Base-by-base conservation (phyloP, 2,329 filamentous ascomycete species). In the Aureobasidium sp. region DNA sequence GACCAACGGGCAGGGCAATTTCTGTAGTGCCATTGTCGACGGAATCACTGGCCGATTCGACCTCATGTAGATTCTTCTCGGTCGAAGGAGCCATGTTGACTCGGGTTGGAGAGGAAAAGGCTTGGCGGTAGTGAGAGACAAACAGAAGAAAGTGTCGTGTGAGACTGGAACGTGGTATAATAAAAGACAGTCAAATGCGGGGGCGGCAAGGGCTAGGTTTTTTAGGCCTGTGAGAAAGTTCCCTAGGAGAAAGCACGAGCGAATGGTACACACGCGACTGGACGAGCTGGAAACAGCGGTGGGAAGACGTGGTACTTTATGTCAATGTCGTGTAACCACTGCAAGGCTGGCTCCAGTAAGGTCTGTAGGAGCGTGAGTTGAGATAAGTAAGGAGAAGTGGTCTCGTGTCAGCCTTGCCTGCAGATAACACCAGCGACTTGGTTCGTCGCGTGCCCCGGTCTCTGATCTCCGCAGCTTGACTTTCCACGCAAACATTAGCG, bases 1-100 rank as follows among this genome's bases (percentile, higher is more conserved):
- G 81, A 39, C 76, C 76, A 44, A 68, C 71, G 30, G 77, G 78
- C 9, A 73, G 70, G 58, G 70, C 67, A 47, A 73, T 68, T 1
- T 61, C 44, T 25, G 50, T 29, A 11, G 60, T 48, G 49, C 59
- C 59, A 36, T 63, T 49, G 39, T 66, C 62, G 13, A 61, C 39
- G 6, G 64, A 66, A 11, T 51, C 50, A 9, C 53, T 54, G 13
- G 66, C 48, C 27, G 64, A 61, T 1, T 60, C 30, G 42, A 64
- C 60, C 44, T 63, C 59, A 16, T 62, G 48, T n/a, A 64, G 62
- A 59, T 67, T 67, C 48, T 68, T 66, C 29, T 64, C 53, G 14
- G 51, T 44, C 16, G 34, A 45, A 27, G 65, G 64, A 54, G 63
- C 62, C 64, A 65, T 64, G 48, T 53, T 10, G 54, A 48, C 30